Percentiles rank a stretch among this genome's conserved stretches.
Evolutionary conservation across 768 basidiomycete species (phyloP).

Genomic region (Clavaria fumosa): DNA sequence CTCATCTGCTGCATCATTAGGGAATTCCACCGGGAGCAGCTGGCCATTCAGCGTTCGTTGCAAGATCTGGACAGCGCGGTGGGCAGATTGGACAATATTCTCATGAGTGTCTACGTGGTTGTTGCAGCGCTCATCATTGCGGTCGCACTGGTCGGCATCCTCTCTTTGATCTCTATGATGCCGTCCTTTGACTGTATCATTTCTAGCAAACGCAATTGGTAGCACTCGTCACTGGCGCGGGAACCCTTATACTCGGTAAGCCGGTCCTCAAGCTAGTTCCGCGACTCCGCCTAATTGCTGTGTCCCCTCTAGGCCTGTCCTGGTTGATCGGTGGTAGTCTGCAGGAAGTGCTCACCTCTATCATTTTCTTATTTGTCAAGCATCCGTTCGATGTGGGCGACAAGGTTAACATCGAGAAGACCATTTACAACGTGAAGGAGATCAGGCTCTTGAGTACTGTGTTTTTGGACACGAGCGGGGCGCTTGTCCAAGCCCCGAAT

Average conservation of each 20-base stretch:
- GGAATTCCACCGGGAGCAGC: constrained; percentile 73
- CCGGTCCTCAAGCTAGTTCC: neutral
- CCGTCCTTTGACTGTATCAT: constrained; percentile 6
- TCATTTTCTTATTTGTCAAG: constrained; percentile 86
- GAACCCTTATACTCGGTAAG: constrained; percentile 37
- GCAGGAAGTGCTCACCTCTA: constrained; percentile 67
- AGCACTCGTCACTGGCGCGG: constrained; percentile 64
- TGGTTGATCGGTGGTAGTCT: constrained; percentile 78
- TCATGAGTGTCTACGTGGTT: constrained; percentile 67
- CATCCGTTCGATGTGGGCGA: constrained; percentile 78
- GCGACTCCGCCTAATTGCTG: neutral
- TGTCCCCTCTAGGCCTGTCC: constrained; percentile 41
- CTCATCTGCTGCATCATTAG: constrained; percentile 20
- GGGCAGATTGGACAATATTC: constrained; percentile 69
- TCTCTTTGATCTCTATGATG: constrained; percentile 7
- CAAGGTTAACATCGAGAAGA: constrained; percentile 37
- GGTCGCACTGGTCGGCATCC: constrained; percentile 47
- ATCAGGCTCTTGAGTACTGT: constrained; percentile 72
- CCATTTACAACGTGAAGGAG: constrained; percentile 69
- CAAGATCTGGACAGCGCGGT: constrained; percentile 83
- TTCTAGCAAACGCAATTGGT: constrained; percentile 54
- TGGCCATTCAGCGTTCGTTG: constrained; percentile 78
- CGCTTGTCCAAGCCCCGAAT: constrained; percentile 60
- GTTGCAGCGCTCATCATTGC: constrained; percentile 66
- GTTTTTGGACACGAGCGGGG: constrained; percentile 45